Percentiles rank a stretch among this genome's conserved stretches.
Evolutionary conservation across 768 basidiomycete species (phyloP).

Genomic region (Serendipita sp.): DNA sequence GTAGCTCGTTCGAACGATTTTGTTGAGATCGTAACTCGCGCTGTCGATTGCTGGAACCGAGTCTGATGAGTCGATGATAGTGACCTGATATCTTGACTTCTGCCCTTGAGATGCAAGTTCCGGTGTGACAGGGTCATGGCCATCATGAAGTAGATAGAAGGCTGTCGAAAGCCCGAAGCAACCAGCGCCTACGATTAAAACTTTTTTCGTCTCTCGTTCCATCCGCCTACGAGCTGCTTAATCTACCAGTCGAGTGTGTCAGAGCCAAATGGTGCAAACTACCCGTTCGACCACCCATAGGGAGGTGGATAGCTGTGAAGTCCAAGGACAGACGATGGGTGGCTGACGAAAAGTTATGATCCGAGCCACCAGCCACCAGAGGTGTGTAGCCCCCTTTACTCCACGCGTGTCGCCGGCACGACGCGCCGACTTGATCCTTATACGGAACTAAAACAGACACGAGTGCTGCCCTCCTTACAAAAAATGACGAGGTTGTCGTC

Average conservation of each 20-base stretch:
- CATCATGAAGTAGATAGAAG: conserved; percentile 43
- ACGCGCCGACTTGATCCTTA: no score
- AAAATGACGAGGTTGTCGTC: not conserved
- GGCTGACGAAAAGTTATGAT: no score
- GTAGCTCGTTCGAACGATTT: conserved; percentile 59
- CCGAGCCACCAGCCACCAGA: no score
- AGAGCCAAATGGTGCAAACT: no score
- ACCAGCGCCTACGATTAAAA: conserved; percentile 66
- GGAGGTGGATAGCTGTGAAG: no score
- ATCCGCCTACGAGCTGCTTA: not conserved
- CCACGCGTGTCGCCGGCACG: no score
- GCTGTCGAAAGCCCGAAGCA: conserved; percentile 83
- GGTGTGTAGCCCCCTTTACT: no score
- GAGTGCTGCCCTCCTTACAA: no score
- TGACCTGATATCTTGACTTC: conserved; percentile 50
- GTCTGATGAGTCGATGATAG: conserved; percentile 55
- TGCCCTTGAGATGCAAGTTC: not conserved
- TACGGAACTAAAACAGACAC: no score
- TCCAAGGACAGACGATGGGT: no score
- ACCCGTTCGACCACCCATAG: no score
- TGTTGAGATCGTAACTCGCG: conserved; percentile 43
- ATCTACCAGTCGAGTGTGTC: no score
- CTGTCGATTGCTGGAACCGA: conserved; percentile 68
- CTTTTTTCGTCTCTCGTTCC: not conserved
- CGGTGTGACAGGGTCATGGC: conserved; percentile 7